Evolutionary conservation across 495 filamentous ascomycete genomes (phyloP), one percentile per base, ranked within the genome.

Genomic region (Aspergillus panamensis): DNA sequence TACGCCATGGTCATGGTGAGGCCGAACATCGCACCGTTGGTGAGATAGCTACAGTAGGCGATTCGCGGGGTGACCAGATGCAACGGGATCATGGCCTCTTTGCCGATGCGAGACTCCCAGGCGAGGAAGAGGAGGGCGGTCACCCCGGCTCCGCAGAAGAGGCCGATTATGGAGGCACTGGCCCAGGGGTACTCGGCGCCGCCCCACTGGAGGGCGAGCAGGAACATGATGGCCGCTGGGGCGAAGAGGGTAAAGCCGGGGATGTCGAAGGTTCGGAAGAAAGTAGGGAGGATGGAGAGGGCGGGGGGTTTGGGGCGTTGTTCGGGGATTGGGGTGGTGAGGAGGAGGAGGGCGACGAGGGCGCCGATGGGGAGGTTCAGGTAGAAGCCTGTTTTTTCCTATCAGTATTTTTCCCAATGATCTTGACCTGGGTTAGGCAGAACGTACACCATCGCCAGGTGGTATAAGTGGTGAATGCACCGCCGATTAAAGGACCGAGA

Each of bases 331-430:
- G 73, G 62, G 56, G 82, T 62, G 57, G 84, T 71, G 16, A 84
- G 39, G 12, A 74, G 51, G 17, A 84, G 60, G 8, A 77, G 16
- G 7, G 69, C 75, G 2, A 78, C 73, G 12, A 83, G 49, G 4
- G 59, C 82, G 13, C 83, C 84, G 42, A 86, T 73, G 0, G 84
- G 84, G 20, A 87, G 74, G 62, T 87, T 88, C 54, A 87, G 80
- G 60, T 83, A 87, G 64, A 87, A 87, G 64, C 84, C 59, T 62
- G 10, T 42, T 8, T n/a, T 42, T n/a, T 49, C 13, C 10, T 9
- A n/a, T 44, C n/a, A 14, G 16, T 9, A 3, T 17, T 14, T 17
- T 44, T 9, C 16, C 16, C 12, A n/a, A n/a, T n/a, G n/a, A n/a
- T n/a, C n/a, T n/a, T n/a, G n/a, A n/a, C n/a, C n/a, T n/a, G n/a